phyloP scores from a whole-genome alignment of 2,329 filamentous ascomycete species.

The Epichloe sibirici region DNA sequence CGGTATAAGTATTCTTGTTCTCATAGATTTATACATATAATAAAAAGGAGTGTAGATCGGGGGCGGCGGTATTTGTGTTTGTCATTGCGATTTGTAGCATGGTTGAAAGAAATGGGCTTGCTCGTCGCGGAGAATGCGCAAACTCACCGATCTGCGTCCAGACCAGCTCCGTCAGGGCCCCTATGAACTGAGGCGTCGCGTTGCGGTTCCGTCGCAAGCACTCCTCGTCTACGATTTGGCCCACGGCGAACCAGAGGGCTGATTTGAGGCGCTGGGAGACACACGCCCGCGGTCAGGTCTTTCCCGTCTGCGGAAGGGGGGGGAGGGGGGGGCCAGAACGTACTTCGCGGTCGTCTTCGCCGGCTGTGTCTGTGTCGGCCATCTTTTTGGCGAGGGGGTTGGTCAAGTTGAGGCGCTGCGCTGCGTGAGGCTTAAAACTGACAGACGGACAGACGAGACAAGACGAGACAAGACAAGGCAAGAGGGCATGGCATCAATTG shows the following conservation, averaged over 20 bases:
- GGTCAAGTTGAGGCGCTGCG: background rate
- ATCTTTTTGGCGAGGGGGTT: slow-evolving; percentile 11
- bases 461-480: background rate
- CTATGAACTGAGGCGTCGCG: slow-evolving; percentile 85
- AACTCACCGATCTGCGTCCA: slow-evolving; percentile 68
- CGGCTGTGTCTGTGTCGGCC: slow-evolving; percentile 17
- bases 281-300: background rate
- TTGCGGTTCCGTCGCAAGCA: slow-evolving; percentile 52
- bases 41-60: too few species aligned
- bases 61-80: background rate
- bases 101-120: too few species aligned
- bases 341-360: slow-evolving; percentile 27
- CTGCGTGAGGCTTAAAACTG: background rate
- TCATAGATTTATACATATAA: too few species aligned
- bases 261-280: slow-evolving; percentile 62
- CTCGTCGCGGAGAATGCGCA: slow-evolving; percentile 18
- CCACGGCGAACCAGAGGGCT: slow-evolving; percentile 72
- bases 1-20: background rate
- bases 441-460: background rate
- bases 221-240: slow-evolving; percentile 82
- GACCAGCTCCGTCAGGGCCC: slow-evolving; percentile 71
- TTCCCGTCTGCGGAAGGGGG: too few species aligned
- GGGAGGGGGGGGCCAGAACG: background rate
- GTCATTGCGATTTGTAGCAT: too few species aligned
- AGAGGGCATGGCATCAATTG: too few species aligned